Conservation (phyloP, 768 basidiomycete genomes). For the Inosperma sp. region DNA sequence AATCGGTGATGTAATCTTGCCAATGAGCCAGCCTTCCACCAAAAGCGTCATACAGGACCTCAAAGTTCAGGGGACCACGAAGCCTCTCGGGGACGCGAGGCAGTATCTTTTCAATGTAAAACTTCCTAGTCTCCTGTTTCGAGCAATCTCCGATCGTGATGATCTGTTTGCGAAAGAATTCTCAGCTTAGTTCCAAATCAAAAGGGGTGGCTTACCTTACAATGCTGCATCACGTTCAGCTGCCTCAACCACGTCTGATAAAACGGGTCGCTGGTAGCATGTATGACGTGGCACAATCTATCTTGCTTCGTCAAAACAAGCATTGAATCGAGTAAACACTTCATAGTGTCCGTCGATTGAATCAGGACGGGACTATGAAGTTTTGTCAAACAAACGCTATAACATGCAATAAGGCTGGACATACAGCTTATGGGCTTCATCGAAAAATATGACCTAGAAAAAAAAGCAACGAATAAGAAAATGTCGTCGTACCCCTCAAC, state of each 20-base stretch:
- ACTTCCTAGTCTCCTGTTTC: slow-evolving; percentile 63
- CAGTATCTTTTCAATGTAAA: slow-evolving; percentile 59
- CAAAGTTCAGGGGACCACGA: slow-evolving; percentile 56
- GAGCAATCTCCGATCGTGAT: slow-evolving; percentile 78
- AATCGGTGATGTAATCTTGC: slow-evolving; percentile 75
- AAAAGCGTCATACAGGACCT: slow-evolving; percentile 70
- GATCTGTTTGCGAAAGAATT: slow-evolving; percentile 38
- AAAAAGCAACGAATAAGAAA: background rate
- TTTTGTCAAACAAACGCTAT: background rate
- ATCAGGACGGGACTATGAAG: slow-evolving; percentile 60
- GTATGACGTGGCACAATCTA: slow-evolving; percentile 76
- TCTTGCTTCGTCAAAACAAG: slow-evolving; percentile 86
- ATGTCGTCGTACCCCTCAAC: background rate
- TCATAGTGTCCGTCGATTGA: slow-evolving; percentile 76
- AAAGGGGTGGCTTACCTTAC: slow-evolving; percentile 47
- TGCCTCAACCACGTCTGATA: slow-evolving; percentile 82
- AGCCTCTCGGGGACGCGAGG: slow-evolving; percentile 68
- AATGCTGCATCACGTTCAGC: slow-evolving; percentile 77
- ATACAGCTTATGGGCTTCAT: slow-evolving; percentile 81
- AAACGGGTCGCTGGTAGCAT: slow-evolving; percentile 80
- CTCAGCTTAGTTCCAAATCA: background rate
- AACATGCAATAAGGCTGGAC: slow-evolving; percentile 16
- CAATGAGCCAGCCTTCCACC: slow-evolving; percentile 84
- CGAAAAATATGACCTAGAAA: slow-evolving; percentile 61
- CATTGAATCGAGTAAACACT: slow-evolving; percentile 79